Percentiles rank a stretch among this genome's conserved stretches.
phyloP scores from a whole-genome alignment of 345 rosid species.

The Fremontodendron californicum region DNA sequence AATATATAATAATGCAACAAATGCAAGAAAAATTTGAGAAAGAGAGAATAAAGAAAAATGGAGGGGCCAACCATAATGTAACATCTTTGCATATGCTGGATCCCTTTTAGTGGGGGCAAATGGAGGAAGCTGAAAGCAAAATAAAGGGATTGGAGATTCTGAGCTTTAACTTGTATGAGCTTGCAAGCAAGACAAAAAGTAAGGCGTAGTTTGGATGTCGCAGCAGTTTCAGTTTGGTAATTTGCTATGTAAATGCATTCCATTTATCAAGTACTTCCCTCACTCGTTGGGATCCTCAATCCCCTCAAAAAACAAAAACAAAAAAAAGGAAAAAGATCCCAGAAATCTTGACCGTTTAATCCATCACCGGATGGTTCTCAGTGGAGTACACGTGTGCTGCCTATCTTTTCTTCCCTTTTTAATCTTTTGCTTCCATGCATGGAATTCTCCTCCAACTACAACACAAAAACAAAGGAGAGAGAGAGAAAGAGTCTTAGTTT shows the following conservation, averaged over 20 bases:
- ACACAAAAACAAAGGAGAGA: conserved; percentile 31
- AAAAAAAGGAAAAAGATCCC: too few species aligned
- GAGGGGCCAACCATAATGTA: neutral
- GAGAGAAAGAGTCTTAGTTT: conserved; percentile 30
- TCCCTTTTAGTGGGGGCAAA: neutral
- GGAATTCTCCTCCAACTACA: conserved; percentile 57
- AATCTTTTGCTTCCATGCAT: conserved; percentile 65
- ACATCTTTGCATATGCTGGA: neutral
- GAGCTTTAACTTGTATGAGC: conserved; percentile 26
- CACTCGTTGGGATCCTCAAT: conserved; percentile 29
- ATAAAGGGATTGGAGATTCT: conserved; percentile 20
- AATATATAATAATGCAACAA: neutral
- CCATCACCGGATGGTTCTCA: conserved; percentile 30
- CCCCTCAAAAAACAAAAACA: too few species aligned
- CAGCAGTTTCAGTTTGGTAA: neutral
- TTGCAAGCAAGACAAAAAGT: conserved; percentile 25
- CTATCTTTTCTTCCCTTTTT: conserved; percentile 36
- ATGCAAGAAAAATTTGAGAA: neutral
- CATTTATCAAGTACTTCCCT: conserved; percentile 13
- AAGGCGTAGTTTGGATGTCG: conserved; percentile 36
- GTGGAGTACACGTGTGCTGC: conserved; percentile 42
- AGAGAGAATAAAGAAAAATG: neutral
- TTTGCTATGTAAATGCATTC: neutral
- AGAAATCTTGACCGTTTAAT: conserved; percentile 44
- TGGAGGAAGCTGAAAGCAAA: neutral